Evolutionary conservation across 495 filamentous ascomycete species (phyloP), one percentile per base, ranked within the genome.

Genomic region (Podospora pseudoanserina): DNA sequence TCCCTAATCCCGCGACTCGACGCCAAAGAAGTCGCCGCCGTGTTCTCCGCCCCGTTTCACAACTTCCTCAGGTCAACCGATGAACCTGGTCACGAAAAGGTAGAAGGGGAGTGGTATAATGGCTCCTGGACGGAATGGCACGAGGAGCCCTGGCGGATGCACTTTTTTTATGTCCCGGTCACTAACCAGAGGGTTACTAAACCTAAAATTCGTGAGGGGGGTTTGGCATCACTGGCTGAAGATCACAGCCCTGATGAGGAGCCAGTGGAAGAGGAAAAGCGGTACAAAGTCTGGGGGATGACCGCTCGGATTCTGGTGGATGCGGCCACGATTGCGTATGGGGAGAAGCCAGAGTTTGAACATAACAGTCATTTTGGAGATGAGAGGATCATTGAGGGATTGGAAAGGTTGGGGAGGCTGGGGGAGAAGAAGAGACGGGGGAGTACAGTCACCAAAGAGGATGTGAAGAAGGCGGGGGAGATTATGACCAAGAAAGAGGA

Each of bases 221-320:
- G 73, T 19, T 72, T 76, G 56, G 76, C 71, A 0, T 73, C 75
- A 16, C 67, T 77, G 13, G 73, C 72, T 2, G 77, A 77, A 20
- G 64, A 78, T 19, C 65, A 63, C 1, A 73, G 64, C 23, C 63
- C 67, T 18, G 66, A 69, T 15, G 61, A 65, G 18, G 60, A 66
- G 26, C 79, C 79, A 34, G 80, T 84, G 73, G 78, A 82, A 23
- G 75, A 80, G 19, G 68, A 85, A 9, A 81, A 81, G 60, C 82
- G 88, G 19, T 94, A 93, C 75, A 86, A 90, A 23, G 92, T 97
- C 6, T 97, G 91, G 83, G 93, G 93, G 20, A 94, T 97, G 91
- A 97, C 94, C 60, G 93, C 92, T 7, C 81, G 92, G 54, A 94
- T 97, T 32, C 72, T 97, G 54, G 90, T 97, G 3, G 94, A 97